Conservation (phyloP, 805 yeast species). For the Candida suzukii region DNA sequence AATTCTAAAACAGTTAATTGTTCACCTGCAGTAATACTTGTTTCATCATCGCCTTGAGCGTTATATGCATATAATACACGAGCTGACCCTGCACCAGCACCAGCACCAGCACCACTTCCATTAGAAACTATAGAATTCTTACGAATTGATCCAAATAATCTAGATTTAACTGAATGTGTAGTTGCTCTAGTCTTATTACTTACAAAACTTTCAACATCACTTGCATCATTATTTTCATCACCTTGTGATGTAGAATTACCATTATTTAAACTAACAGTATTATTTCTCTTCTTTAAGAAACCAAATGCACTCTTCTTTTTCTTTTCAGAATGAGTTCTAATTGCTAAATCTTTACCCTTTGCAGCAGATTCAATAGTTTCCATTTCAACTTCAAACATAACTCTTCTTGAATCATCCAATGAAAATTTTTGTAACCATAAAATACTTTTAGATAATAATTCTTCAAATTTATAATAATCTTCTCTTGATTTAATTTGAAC, state of each 20-base stretch:
- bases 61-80: slow-evolving; percentile 59
- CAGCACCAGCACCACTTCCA: background rate
- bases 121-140: slow-evolving; percentile 3
- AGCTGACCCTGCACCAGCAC: slow-evolving; percentile 9
- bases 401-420: slow-evolving; percentile 64
- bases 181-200: slow-evolving; percentile 17
- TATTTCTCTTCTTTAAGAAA: slow-evolving; percentile 12
- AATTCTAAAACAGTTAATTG: slow-evolving; percentile 45
- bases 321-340: slow-evolving; percentile 41
- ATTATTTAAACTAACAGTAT: background rate
- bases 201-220: slow-evolving; percentile 19
- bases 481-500: slow-evolving; percentile 34
- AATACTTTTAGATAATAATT: slow-evolving; percentile 45
- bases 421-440: slow-evolving; percentile 54
- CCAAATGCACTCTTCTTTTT: slow-evolving; percentile 57
- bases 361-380: slow-evolving; percentile 86
- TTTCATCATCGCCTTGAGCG: slow-evolving; percentile 73
- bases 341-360: slow-evolving; percentile 62
- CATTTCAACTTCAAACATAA: slow-evolving; percentile 76
- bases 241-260: background rate
- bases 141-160: slow-evolving; percentile 18
- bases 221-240: slow-evolving; percentile 6
- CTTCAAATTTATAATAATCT: slow-evolving; percentile 37
- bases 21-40: slow-evolving; percentile 55
- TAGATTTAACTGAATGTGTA: slow-evolving; percentile 14